A percentile compares a stretch with the other conserved stretches of the same genome.
These are phyloP conservation scores for Penicillium decumbens DNA, from an alignment of 2,329 filamentous ascomycete genomes.

Conservation along the genomic window DNA sequence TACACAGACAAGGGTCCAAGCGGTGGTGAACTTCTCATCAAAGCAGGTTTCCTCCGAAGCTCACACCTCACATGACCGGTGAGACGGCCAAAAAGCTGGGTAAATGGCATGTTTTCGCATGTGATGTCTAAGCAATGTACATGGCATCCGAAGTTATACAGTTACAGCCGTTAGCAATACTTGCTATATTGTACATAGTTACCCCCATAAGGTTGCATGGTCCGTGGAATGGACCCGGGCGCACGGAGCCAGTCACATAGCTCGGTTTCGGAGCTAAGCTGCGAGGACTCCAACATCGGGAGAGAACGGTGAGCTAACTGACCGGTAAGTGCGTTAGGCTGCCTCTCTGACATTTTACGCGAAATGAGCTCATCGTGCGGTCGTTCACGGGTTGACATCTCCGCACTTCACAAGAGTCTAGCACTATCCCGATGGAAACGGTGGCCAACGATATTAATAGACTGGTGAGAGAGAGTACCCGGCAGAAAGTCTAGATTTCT, in stretches of 20 bases:
- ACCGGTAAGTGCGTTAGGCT: constrained; percentile 12
- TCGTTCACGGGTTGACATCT: neutral
- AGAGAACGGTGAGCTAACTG: constrained; percentile 12
- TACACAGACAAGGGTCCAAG: neutral
- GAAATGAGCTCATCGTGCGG: constrained; percentile 15
- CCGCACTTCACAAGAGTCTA: neutral
- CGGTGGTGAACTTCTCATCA: neutral
- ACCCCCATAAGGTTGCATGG: neutral
- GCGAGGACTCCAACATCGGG: constrained; percentile 2
- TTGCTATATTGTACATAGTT: neutral
- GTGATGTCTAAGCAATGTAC: neutral
- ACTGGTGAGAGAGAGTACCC: neutral
- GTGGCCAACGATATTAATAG: neutral
- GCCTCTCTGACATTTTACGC: neutral
- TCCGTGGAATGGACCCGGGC: neutral
- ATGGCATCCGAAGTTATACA: neutral
- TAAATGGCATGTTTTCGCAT: neutral
- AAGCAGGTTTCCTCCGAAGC: constrained; percentile 1
- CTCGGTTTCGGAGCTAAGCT: neutral
- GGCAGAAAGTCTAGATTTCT: neutral
- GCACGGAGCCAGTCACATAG: constrained; percentile 3
- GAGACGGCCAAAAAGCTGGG: neutral
- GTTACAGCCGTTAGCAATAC: neutral
- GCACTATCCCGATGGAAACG: neutral
- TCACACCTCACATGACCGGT: neutral